phyloP scores from a whole-genome alignment of 1,284 basidiomycete genomes.

The Rhodotorula mucilaginosa region DNA sequence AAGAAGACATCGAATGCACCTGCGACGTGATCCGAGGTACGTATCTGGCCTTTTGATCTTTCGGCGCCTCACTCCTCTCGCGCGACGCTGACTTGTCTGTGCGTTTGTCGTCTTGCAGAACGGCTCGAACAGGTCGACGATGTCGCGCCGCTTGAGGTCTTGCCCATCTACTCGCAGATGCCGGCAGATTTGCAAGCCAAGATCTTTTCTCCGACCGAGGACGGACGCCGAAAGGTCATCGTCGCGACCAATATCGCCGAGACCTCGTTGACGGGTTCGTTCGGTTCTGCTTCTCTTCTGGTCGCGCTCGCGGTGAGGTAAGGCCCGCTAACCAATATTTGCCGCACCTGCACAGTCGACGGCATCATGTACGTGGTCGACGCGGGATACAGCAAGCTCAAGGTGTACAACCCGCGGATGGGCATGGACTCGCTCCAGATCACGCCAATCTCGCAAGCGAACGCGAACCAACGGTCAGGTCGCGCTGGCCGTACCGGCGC shows the following conservation, averaged over 20 bases:
- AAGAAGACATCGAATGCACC: slow-evolving; percentile 88
- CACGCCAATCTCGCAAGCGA: slow-evolving; percentile 91
- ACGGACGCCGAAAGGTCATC: slow-evolving; percentile 92
- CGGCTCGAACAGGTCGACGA: slow-evolving; percentile 88
- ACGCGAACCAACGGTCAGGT: slow-evolving; percentile 91
- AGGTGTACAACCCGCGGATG: slow-evolving; percentile 98
- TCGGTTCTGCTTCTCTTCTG: neutral
- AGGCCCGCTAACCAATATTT: neutral
- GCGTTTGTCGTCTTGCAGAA: slow-evolving; percentile 57
- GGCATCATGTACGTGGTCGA: slow-evolving; percentile 98
- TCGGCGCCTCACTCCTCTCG: neutral
- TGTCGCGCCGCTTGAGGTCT: slow-evolving; percentile 74
- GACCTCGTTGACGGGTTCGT: slow-evolving; percentile 83
- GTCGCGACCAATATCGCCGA: slow-evolving; percentile 98
- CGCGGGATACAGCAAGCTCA: slow-evolving; percentile 93
- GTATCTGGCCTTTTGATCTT: slow-evolving; percentile 30
- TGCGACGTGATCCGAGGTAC: slow-evolving; percentile 83
- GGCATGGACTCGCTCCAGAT: slow-evolving; percentile 99
- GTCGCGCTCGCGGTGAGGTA: neutral
- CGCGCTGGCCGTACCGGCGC: slow-evolving; percentile 93
- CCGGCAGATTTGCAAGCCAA: slow-evolving; percentile 97
- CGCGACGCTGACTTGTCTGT: neutral
- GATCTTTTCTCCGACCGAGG: slow-evolving; percentile 91
- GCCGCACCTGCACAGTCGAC: slow-evolving; percentile 62
- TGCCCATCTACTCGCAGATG: slow-evolving; percentile 99